Evolutionary conservation across 2,329 filamentous ascomycete genomes (phyloP), one percentile per base, ranked within the genome.

Genomic region (Colletotrichum simmondsii): DNA sequence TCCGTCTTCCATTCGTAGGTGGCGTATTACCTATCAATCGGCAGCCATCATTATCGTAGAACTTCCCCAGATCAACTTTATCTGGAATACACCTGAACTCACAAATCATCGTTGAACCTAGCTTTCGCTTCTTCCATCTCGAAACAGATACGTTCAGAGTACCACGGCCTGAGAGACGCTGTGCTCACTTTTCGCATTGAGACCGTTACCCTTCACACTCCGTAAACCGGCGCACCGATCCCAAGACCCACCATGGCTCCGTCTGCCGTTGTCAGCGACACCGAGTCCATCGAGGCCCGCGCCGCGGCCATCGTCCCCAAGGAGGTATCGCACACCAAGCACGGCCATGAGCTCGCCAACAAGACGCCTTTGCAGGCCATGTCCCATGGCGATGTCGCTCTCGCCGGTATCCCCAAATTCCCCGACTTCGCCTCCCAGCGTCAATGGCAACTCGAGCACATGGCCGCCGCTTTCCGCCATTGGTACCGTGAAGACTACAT

Each of bases 381-480:
- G 53, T 82, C 80, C 5, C 81, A 82, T 52, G 81, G 81, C 32
- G 78, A 79, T 16, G 74, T 81, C 30, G 79, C 65, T 24, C 35
- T 68, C 14, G 57, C 75, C 78, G 80, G 81, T 16, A 81, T 83
- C 67, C 81, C 81, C 19, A 79, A 75, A 6, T 82, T 81, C 74
- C 77, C 78, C 30, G 76, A 68, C 58, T 81, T 77, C 68, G 75
- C 72, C 14, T 76, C 75, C 46, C 77, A 92, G 68, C 88, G 91
- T n/a, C 83, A 85, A 76, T 75, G 75, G 75, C 71, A 90, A 72
- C 84, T 92, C 4, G 86, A 89, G 49, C 91, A 93, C 78, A 91
- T 92, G 84, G 89, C 91, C 7, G 87, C 88, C 4, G 91, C 90
- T 4, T 94, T 94, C 81, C 90, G 92, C 32, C 87, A 92, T 78